Base-by-base conservation (phyloP, 257 asterid species). In the Apocynum venetum region DNA sequence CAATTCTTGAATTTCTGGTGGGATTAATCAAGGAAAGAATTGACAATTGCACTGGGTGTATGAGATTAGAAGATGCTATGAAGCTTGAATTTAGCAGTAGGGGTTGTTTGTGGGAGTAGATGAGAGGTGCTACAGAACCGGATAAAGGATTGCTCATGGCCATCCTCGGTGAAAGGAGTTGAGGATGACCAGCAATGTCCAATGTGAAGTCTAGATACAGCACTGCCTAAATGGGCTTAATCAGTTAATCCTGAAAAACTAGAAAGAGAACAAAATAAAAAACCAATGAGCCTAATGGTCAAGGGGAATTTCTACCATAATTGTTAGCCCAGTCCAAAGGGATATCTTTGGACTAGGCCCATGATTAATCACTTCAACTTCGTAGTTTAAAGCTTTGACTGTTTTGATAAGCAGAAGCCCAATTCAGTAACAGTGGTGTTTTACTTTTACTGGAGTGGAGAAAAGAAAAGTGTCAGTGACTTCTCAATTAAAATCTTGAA, bases 101-200 rank as follows among this genome's bases (percentile, higher is more conserved):
- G 46, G 25, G 60, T 19, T 53, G 66, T 19, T 69, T 72, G 72
- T 60, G 48, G 8, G 80, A 65, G 74, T 25, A 48, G 77, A 76
- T 53, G 63, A 60, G 75, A 73, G 78, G 87, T 11, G 80, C 75
- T 75, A 46, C 67, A 40, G 71, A 43, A 71, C 78, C 61, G 75
- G 86, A 86, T 55, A 85, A 66, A 43, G 89, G 87, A 81, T 84
- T 85, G 88, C 78, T 77, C 74, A 85, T 81, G 79, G 93, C 89
- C 94, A 88, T 91, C 72, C 83, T 74, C 71, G 60, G 11, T 25
- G 76, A 53, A 19, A 19, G 78, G 57, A 41, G 66, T 36, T 67
- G 77, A 71, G 52, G 56, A 48, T 53, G 75, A 81, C 72, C 79
- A 48, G 43, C 71, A 61, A 75, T 25, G 40, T 19, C 43, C 19